phyloP scores from a whole-genome alignment of 1,284 basidiomycete genomes.

The Trametes hirsuta region DNA sequence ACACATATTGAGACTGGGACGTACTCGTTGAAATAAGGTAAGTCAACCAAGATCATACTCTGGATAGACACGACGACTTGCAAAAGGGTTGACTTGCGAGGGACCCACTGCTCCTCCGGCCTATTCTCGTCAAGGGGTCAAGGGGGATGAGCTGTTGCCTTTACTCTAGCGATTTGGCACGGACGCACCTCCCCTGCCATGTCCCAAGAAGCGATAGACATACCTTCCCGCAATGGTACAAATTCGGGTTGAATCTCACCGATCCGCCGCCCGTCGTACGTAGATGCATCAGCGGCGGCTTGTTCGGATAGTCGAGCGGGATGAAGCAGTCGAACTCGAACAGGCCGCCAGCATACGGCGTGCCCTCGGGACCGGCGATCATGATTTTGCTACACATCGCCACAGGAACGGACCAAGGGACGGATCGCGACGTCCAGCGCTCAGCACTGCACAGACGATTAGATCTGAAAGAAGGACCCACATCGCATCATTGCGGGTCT shows the following conservation, averaged over 20 bases:
- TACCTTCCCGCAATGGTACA: constrained; percentile 55
- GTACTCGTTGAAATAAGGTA: constrained; percentile 62
- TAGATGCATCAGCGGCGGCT: constrained; percentile 50
- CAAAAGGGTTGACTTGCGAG: constrained; percentile 51
- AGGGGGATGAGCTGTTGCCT: neutral
- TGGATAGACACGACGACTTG: constrained; percentile 61
- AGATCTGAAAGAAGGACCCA: constrained; percentile 30
- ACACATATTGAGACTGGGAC: constrained; percentile 21
- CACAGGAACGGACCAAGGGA: too few species aligned
- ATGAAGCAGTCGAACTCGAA: constrained; percentile 63
- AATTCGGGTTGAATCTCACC: constrained; percentile 58
- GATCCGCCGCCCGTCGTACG: constrained; percentile 54
- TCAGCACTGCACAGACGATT: neutral
- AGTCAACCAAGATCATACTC: constrained; percentile 58
- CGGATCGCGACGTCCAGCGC: neutral
- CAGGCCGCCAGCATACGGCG: constrained; percentile 56
- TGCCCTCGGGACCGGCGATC: constrained; percentile 58
- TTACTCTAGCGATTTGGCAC: too few species aligned
- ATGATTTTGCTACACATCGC: constrained; percentile 48
- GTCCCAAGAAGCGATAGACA: constrained; percentile 58
- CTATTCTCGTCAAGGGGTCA: constrained; percentile 27
- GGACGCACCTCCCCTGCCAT: constrained; percentile 49
- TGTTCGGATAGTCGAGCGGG: constrained; percentile 51
- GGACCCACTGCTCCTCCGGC: constrained; percentile 54
- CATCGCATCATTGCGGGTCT: constrained; percentile 58